Conservation (phyloP, 345 rosid genomes). For the Populus euphratica region DNA sequence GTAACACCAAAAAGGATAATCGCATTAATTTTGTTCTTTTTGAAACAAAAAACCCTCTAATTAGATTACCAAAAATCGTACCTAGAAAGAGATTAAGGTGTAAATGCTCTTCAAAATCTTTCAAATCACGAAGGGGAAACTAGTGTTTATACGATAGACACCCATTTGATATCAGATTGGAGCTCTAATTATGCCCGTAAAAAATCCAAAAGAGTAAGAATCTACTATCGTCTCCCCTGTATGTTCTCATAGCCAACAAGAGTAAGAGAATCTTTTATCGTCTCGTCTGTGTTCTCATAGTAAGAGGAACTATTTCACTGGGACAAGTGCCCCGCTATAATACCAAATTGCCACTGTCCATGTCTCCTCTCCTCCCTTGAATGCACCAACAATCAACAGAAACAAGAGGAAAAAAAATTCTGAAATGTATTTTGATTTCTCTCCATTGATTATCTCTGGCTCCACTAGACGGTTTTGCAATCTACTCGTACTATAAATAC, state of each 20-base stretch:
- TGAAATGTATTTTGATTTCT: not conserved
- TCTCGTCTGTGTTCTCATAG: not conserved
- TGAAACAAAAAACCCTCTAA: not conserved
- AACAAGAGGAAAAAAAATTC: not conserved
- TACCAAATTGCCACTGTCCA: constrained; percentile 11
- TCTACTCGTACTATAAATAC: not conserved
- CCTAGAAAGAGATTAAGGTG: not conserved
- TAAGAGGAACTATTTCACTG: not conserved
- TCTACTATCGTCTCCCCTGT: not conserved
- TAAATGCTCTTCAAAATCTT: not conserved
- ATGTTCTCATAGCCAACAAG: not conserved
- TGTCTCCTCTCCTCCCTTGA: constrained; percentile 1
- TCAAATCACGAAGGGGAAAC: not conserved
- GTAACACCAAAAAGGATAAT: too few species aligned
- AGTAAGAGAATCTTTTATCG: not conserved
- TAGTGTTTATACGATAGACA: not conserved
- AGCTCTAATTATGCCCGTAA: not conserved
- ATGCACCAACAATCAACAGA: constrained; percentile 6
- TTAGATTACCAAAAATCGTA: not conserved
- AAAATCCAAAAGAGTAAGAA: not conserved
- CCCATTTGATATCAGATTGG: not conserved
- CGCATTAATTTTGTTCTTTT: too few species aligned
- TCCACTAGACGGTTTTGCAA: not conserved
- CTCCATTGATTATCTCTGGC: not conserved
- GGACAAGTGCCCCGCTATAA: not conserved